Conservation (phyloP, 352 stramenopile genomes). For the Globisporangium viniferum region DNA sequence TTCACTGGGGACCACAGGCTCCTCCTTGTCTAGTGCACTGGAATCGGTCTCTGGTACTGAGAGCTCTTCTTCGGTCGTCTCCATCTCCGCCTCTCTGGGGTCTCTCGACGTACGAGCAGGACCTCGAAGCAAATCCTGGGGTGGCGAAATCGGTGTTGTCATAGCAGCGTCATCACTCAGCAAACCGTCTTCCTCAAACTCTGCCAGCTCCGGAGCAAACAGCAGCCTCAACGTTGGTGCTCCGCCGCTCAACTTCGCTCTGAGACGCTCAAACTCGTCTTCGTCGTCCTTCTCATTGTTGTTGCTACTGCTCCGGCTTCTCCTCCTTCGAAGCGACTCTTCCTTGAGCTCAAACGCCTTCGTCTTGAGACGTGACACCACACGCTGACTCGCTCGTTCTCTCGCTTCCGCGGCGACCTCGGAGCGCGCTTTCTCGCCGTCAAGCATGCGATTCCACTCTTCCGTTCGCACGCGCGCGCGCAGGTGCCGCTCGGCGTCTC, state of each 20-base stretch:
- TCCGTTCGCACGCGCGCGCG: slow-evolving; percentile 40
- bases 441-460: slow-evolving; percentile 44
- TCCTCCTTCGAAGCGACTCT: slow-evolving; percentile 4
- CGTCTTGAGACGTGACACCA: slow-evolving; percentile 33
- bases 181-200: slow-evolving; percentile 63
- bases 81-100: not conserved
- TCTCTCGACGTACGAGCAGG: not conserved
- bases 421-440: slow-evolving; percentile 45
- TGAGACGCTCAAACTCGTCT: not conserved
- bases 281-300: slow-evolving; percentile 20
- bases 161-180: not conserved
- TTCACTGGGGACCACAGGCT: not conserved
- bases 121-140: not conserved
- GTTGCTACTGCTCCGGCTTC: slow-evolving; percentile 18
- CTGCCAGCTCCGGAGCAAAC: slow-evolving; percentile 42
- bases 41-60: not conserved
- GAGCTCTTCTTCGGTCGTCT: not conserved
- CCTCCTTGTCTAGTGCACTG: not conserved
- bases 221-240: slow-evolving; percentile 18
- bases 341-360: slow-evolving; percentile 23
- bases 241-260: not conserved
- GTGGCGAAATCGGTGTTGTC: not conserved
- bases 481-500: slow-evolving; percentile 47
- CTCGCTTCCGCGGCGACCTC: slow-evolving; percentile 42
- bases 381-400: slow-evolving; percentile 43